Conservation (phyloP, 345 rosid genomes). For the Adansonia digitata region DNA sequence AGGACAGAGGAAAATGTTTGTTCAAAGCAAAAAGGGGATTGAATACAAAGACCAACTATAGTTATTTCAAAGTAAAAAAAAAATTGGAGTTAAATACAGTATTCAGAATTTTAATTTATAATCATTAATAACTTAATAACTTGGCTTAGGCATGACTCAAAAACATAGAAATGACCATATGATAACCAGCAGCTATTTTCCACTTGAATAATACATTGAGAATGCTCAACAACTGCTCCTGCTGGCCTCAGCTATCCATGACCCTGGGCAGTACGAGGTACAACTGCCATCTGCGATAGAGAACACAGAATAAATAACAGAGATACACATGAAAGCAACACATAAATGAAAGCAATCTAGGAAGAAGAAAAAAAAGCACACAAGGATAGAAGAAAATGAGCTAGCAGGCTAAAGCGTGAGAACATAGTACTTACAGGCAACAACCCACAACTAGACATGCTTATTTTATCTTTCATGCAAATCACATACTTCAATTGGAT, state of each 20-base stretch:
- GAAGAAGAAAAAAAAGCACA: too few species aligned
- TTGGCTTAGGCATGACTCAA: background rate
- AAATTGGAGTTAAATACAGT: background rate
- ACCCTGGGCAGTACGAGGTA: slow-evolving; percentile 82
- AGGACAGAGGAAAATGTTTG: background rate
- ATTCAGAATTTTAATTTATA: background rate
- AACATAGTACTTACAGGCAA: background rate
- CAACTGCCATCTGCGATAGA: slow-evolving; percentile 75
- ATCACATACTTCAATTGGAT: background rate
- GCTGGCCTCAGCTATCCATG: slow-evolving; percentile 99
- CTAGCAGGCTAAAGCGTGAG: background rate
- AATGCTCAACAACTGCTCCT: slow-evolving; percentile 84
- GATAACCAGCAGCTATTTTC: background rate
- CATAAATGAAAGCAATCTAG: background rate
- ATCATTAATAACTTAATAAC: slow-evolving; percentile 3
- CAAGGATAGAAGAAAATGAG: background rate
- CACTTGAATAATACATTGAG: slow-evolving; percentile 95
- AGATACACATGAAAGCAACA: background rate
- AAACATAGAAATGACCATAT: background rate
- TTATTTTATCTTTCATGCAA: background rate
- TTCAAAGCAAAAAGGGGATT: background rate
- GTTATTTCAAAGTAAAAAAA: background rate
- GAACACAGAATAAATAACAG: slow-evolving; percentile 4
- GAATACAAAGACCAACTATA: background rate
- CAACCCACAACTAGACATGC: background rate